Evolutionary conservation across 169 alveolate species (phyloP), one percentile per base, ranked within the genome.

Genomic region (Cryptosporidium ubiquitum): DNA sequence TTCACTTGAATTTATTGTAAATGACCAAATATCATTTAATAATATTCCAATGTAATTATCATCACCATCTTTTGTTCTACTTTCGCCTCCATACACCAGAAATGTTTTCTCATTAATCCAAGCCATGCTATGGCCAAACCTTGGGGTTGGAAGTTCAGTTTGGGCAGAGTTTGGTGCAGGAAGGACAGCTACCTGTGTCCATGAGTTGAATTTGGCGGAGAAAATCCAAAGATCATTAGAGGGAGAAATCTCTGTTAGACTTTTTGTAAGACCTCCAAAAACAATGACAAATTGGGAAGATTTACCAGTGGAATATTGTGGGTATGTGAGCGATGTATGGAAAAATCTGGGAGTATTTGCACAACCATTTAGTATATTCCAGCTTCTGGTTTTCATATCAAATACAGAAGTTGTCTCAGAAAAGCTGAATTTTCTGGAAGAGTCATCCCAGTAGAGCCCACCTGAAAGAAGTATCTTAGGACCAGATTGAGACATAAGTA

Each of bases 221-320:
- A 93, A 93, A 1, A 96, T 94, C 98, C 98, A 96, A 94, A 96
- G 91, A 79, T 96, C 98, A 70, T 96, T 95, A 69, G 94, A 85
- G 57, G 89, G 89, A 26, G 73, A 58, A n/a, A 79, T 61, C 26
- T 79, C 75, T 93, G 91, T 71, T 74, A 68, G 74, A 84, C 85
- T 85, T 57, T 95, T 95, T 0, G 95, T 94, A 68, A 93, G 92
- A 12, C 97, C 97, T 31, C 96, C 97, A 84, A 94, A 94, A 68
- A 94, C 91, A 64, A 94, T 91, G 64, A 94, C 92, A 61, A 84
- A 94, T 86, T 94, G 94, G 2, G 96, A 94, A 16, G 91, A 86
- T 52, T 75, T 79, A 51, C 93, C 55, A 29, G 40, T 20, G 7
- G 89, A 37, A 4, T 37, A n/a, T 0, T 58, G 69, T 16, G 89